Conservation (phyloP, 805 yeast genomes). For the Schizosaccharomyces pombe region ASM294v3 CU329670.1:3162501-3163000, state of each 20-base stretch:
- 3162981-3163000: too few relatives aligned
- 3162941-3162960: too few relatives aligned
- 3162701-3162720: neutral
- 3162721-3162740: neutral
- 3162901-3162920: too few relatives aligned
- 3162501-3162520: too few relatives aligned
- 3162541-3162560: neutral
- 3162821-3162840: neutral
- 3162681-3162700: neutral
- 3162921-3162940: too few relatives aligned
- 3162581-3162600: slow-evolving; percentile 1
- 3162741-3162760: neutral
- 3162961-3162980: too few relatives aligned
- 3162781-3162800: neutral
- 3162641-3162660: neutral
- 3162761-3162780: neutral
- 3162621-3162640: neutral
- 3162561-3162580: neutral
- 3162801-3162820: neutral
- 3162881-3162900: too few relatives aligned
- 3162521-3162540: neutral
- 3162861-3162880: neutral
- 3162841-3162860: neutral
- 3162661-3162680: neutral
- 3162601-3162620: neutral